Percentiles rank a stretch among this genome's conserved stretches.
Evolutionary conservation across 164 flowering plant genomes (phyloP).

Genomic region (Nymphaea thermarum): DNA sequence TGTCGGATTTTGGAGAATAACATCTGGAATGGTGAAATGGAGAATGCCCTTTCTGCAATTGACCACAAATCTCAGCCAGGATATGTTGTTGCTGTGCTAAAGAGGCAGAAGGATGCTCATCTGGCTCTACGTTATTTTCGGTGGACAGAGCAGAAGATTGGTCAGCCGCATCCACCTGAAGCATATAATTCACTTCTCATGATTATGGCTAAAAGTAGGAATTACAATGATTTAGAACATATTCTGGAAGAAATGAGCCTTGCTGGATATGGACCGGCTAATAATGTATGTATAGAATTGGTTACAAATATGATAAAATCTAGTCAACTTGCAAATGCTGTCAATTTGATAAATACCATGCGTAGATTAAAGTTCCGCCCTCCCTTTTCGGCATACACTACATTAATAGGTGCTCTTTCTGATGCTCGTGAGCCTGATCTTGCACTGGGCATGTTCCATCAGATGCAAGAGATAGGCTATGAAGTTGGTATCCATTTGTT

Average conservation of each 20-base stretch:
- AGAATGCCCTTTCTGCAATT: constrained; percentile 30
- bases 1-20: constrained; percentile 47
- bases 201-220: constrained; percentile 45
- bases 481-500: constrained; percentile 69
- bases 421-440: constrained; percentile 45
- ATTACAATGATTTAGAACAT: constrained; percentile 39
- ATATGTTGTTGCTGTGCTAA: constrained; percentile 47
- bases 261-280: constrained; percentile 63
- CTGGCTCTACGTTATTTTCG: constrained; percentile 68
- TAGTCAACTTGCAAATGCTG: constrained; percentile 47
- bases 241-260: constrained; percentile 80
- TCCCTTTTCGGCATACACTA: constrained; percentile 93
- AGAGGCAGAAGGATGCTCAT: constrained; percentile 48
- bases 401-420: constrained; percentile 75
- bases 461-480: constrained; percentile 92
- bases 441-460: constrained; percentile 65
- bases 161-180: constrained; percentile 42
- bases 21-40: constrained; percentile 57
- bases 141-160: constrained; percentile 55
- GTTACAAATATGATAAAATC: constrained; percentile 44
- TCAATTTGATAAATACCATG: constrained; percentile 58
- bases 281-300: constrained; percentile 37
- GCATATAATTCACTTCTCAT: constrained; percentile 65
- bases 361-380: constrained; percentile 79
- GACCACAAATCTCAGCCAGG: constrained; percentile 31